phyloP scores from a whole-genome alignment of 2,329 filamentous ascomycete genomes.

The Alternaria incomplexa region DNA sequence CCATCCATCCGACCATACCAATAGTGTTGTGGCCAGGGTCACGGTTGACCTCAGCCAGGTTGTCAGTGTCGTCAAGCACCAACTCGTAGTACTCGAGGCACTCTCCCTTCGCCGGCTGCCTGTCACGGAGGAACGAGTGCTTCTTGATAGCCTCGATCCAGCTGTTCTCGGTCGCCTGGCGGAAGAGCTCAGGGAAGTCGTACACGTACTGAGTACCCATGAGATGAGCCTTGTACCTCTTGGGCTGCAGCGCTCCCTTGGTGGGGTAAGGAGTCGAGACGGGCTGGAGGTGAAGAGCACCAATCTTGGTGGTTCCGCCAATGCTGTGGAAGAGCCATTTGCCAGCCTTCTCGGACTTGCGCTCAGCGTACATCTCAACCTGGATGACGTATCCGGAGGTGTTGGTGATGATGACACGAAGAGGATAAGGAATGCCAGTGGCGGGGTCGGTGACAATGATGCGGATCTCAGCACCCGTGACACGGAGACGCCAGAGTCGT shows the following conservation, averaged over 20 bases:
- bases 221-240: constrained; percentile 98
- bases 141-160: constrained; percentile 80
- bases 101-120: constrained; percentile 83
- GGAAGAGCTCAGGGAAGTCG: constrained; percentile 99
- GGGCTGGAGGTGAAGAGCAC: constrained; percentile 89
- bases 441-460: constrained; percentile 93
- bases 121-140: constrained; percentile 75
- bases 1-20: constrained; percentile 98
- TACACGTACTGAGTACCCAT: constrained; percentile 99
- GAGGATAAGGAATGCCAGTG: constrained; percentile 84
- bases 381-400: constrained; percentile 98
- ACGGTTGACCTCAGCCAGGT: constrained; percentile 88
- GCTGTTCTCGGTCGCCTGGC: constrained; percentile 94
- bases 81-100: constrained; percentile 95
- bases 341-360: constrained; percentile 91
- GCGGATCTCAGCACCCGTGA: constrained; percentile 96
- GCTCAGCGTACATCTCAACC: constrained; percentile 96
- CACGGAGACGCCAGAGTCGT: constrained; percentile 93
- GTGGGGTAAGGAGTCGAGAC: constrained; percentile 93
- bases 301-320: constrained; percentile 91
- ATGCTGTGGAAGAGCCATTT: constrained; percentile 99
- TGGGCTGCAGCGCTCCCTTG: constrained; percentile 98
- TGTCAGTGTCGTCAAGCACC: constrained; percentile 92
- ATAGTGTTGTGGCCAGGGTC: constrained; percentile 95
- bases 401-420: constrained; percentile 96